These are phyloP conservation scores for Crithidia fasciculata DNA, from an alignment of 208 protist genomes.

Conservation along the genomic window DNA sequence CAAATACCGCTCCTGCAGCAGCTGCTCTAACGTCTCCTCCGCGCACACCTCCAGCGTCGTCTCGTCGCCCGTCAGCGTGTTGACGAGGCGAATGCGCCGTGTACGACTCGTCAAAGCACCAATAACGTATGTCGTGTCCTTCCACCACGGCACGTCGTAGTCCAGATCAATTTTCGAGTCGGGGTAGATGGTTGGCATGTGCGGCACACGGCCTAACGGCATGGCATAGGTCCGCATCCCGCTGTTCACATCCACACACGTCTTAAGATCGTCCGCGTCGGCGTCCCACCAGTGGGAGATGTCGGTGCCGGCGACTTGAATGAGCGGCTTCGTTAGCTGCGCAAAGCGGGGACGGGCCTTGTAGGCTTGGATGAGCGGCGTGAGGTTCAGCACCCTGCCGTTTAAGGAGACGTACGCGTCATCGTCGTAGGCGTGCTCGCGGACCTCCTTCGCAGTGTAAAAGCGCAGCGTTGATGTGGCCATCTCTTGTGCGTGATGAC, in stretches of 20 bases:
- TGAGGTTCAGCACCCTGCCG: conserved; percentile 91
- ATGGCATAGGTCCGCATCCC: conserved; percentile 87
- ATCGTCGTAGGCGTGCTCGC: conserved; percentile 85
- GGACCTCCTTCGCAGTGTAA: conserved; percentile 91
- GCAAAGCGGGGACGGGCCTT: conserved; percentile 51
- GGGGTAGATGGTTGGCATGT: conserved; percentile 85
- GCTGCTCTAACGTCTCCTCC: conserved; percentile 92
- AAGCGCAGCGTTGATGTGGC: conserved; percentile 50
- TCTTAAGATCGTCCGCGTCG: conserved; percentile 73
- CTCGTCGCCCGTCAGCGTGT: conserved; percentile 90
- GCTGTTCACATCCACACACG: conserved; percentile 84
- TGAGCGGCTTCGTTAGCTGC: conserved; percentile 72
- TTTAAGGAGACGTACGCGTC: conserved; percentile 92
- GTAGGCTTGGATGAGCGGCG: conserved; percentile 81
- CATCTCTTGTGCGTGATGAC: too few species aligned
- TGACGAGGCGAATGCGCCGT: conserved; percentile 90
- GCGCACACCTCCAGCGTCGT: conserved; percentile 91
- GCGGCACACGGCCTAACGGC: conserved; percentile 88
- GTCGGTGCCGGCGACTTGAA: conserved; percentile 85
- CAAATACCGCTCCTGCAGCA: conserved; percentile 90
- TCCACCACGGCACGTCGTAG: conserved; percentile 93
- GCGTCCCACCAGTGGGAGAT: conserved; percentile 94
- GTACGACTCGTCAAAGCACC: conserved; percentile 89
- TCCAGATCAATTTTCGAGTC: conserved; percentile 83
- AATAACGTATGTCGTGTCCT: conserved; percentile 85